Conservation (phyloP, 768 basidiomycete genomes). For the Pulveroboletus sp. region DNA sequence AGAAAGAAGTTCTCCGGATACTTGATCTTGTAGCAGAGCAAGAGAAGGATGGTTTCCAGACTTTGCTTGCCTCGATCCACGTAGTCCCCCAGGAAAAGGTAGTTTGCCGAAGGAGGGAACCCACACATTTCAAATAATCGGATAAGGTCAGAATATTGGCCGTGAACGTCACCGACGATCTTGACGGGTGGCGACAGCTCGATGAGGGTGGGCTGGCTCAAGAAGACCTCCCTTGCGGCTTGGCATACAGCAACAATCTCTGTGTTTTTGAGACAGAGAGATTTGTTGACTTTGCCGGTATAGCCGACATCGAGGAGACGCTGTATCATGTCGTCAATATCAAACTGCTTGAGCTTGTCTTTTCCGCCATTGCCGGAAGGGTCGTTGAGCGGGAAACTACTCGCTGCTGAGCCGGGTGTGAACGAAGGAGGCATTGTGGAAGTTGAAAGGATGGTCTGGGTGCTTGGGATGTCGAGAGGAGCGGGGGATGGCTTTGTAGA, state of each 20-base stretch:
- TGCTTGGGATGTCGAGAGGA: constrained; percentile 75
- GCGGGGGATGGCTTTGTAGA: constrained; percentile 42
- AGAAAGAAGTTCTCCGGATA: constrained; percentile 99
- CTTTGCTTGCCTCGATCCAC: constrained; percentile 99
- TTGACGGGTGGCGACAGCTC: constrained; percentile 98
- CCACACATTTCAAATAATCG: constrained; percentile 99
- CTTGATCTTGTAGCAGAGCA: constrained; percentile 99
- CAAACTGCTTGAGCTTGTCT: constrained; percentile 68
- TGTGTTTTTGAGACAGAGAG: constrained; percentile 90
- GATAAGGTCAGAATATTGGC: constrained; percentile 98
- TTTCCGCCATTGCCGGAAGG: constrained; percentile 43
- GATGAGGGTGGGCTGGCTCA: constrained; percentile 94
- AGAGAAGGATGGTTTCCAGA: constrained; percentile 93
- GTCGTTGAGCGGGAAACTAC: constrained; percentile 38
- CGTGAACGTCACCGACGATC: constrained; percentile 99
- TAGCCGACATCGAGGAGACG: constrained; percentile 95
- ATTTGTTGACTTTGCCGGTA: constrained; percentile 96
- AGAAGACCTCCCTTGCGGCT: constrained; percentile 93
- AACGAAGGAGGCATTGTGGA: constrained; percentile 49
- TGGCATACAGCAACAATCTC: constrained; percentile 95
- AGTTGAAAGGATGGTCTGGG: constrained; percentile 82
- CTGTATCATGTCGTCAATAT: constrained; percentile 98
- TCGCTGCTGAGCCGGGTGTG: constrained; percentile 50
- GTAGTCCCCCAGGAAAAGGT: constrained; percentile 98
- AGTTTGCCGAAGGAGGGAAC: constrained; percentile 95